Conservation (phyloP, 192 early-diverging fungal species). For the Irineochytrium annulatum region DNA sequence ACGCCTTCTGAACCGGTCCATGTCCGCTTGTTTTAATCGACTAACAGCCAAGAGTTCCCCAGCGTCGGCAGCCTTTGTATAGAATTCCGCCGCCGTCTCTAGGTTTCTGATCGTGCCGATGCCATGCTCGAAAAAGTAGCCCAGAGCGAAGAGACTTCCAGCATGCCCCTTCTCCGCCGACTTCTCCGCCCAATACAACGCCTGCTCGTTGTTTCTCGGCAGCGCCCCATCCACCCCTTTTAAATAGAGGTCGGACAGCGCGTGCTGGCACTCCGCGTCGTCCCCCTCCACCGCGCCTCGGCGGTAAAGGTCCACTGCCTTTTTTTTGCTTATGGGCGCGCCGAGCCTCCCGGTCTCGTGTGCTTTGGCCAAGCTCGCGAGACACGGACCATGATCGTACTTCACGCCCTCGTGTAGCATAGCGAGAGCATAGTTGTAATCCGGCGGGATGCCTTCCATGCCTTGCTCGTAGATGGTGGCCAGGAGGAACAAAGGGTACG, state of each 20-base stretch:
- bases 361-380: constrained; percentile 68
- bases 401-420: constrained; percentile 61
- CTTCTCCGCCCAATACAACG: constrained; percentile 71
- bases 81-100: constrained; percentile 45
- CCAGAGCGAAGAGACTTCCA: constrained; percentile 79
- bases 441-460: constrained; percentile 24
- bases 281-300: constrained; percentile 63
- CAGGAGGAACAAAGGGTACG: constrained; percentile 68
- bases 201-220: constrained; percentile 58
- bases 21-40: neutral
- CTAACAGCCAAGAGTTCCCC: constrained; percentile 20
- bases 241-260: constrained; percentile 78
- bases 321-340: constrained; percentile 43
- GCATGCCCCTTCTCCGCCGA: constrained; percentile 71
- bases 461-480: constrained; percentile 72
- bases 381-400: constrained; percentile 62
- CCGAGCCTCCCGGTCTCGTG: constrained; percentile 76
- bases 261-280: constrained; percentile 70
- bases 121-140: constrained; percentile 80
- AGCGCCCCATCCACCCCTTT: constrained; percentile 66
- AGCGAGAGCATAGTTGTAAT: constrained; percentile 44
- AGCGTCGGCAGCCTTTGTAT: constrained; percentile 19
- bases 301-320: constrained; percentile 62
- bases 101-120: constrained; percentile 54
- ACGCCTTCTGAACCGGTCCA: neutral